Conservation (phyloP, 495 filamentous ascomycete species). For the Copromyces sp. region DNA sequence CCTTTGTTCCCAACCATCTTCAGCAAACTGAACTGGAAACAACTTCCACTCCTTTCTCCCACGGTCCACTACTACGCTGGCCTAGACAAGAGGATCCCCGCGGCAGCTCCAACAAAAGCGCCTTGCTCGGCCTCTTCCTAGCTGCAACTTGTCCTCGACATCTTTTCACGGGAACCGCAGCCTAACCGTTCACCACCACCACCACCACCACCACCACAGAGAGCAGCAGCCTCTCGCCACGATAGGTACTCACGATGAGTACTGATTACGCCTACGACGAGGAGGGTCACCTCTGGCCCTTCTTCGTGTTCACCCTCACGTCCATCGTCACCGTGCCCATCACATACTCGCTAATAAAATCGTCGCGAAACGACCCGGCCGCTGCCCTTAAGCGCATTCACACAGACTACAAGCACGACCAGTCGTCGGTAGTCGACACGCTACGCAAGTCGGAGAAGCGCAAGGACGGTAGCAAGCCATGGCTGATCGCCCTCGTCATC, state of each 20-base stretch:
- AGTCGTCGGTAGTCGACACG: conserved; percentile 73
- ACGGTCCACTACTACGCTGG: neutral
- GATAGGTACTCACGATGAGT: conserved; percentile 54
- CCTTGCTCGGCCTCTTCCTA: neutral
- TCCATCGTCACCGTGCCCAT: conserved; percentile 82
- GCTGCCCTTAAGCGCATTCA: conserved; percentile 38
- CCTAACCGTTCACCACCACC: neutral
- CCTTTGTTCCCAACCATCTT: neutral
- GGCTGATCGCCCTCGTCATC: conserved; percentile 68
- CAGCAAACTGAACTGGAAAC: neutral
- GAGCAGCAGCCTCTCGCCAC: neutral
- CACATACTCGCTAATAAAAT: conserved; percentile 74
- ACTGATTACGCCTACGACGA: conserved; percentile 98
- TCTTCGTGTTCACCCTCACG: conserved; percentile 88
- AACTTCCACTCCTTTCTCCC: neutral
- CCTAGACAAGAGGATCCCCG: neutral
- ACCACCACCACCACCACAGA: neutral
- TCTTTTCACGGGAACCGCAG: neutral
- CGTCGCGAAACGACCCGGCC: conserved; percentile 55
- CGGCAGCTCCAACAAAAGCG: neutral
- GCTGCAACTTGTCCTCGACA: neutral
- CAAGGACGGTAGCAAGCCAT: conserved; percentile 69
- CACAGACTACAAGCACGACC: conserved; percentile 68
- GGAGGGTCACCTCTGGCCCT: conserved; percentile 96
- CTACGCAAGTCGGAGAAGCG: conserved; percentile 83